These are phyloP conservation scores for Pseudotsuga menziesii DNA, from an alignment of 75 land plant species.

Conservation along the genomic window DNA sequence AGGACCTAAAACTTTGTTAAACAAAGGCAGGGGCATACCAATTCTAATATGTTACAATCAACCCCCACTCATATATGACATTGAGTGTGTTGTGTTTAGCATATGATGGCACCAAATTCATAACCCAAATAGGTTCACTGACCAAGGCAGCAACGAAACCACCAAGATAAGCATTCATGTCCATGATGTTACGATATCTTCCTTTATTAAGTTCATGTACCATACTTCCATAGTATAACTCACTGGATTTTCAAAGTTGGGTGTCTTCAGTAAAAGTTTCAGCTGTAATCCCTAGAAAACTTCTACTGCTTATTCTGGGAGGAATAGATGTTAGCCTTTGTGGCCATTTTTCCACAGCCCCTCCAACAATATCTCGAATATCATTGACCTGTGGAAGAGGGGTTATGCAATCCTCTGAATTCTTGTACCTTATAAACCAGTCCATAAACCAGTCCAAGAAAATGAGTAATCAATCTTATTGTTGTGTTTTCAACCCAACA, in stretches of 20 bases:
- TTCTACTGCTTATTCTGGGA: conserved; percentile 54
- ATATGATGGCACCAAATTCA: too few relatives aligned
- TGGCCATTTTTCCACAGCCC: conserved; percentile 64
- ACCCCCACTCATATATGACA: too few relatives aligned
- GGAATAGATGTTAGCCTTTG: conserved; percentile 65
- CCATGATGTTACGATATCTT: conserved; percentile 69
- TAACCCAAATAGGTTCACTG: too few relatives aligned
- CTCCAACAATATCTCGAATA: conserved; percentile 54
- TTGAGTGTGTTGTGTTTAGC: too few relatives aligned
- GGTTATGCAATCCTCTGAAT: conserved; percentile 45
- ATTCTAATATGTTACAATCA: too few relatives aligned
- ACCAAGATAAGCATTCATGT: conserved; percentile 1
- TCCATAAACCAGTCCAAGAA: too few relatives aligned
- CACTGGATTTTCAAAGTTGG: conserved; percentile 65
- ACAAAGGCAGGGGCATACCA: background rate
- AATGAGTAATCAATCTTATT: too few relatives aligned
- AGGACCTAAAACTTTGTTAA: background rate
- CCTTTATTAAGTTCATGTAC: conserved; percentile 25
- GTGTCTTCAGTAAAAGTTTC: conserved; percentile 47
- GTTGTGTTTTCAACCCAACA: conserved; percentile 10
- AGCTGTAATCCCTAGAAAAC: conserved; percentile 37
- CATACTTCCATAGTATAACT: conserved; percentile 49
- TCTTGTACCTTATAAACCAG: conserved; percentile 48
- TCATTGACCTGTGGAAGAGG: conserved; percentile 30
- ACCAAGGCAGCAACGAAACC: too few relatives aligned